These are phyloP conservation scores for Nigrospora oryzae DNA, from an alignment of 2,329 filamentous ascomycete species.

Conservation along the genomic window DNA sequence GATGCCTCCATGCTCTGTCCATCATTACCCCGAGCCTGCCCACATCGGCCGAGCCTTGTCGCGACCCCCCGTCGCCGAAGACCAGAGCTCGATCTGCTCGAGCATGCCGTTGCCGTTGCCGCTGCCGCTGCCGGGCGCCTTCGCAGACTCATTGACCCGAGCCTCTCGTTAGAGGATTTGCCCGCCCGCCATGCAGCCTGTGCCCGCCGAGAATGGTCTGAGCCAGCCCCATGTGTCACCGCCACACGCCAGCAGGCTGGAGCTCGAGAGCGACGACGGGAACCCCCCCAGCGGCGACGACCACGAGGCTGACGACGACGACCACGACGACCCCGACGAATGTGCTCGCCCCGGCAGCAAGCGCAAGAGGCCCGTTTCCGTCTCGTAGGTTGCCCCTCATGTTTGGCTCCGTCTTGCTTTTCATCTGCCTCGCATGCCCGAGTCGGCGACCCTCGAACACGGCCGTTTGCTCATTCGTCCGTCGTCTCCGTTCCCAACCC, in stretches of 20 bases:
- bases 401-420: constrained; percentile 13
- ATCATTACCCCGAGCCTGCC: constrained; percentile 36
- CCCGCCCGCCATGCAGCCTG: not conserved
- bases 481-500: no score
- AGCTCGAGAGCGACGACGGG: constrained; percentile 38
- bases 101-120: no score
- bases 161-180: no score
- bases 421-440: constrained; percentile 1
- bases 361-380: constrained; percentile 52
- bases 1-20: constrained; percentile 21
- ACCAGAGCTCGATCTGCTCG: no score
- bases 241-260: constrained; percentile 17
- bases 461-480: no score
- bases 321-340: constrained; percentile 14
- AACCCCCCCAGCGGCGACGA: constrained; percentile 32
- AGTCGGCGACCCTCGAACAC: not conserved
- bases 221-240: constrained; percentile 10
- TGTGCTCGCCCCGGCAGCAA: constrained; percentile 34
- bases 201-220: constrained; percentile 11
- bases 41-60: constrained; percentile 9
- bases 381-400: constrained; percentile 39
- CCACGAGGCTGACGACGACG: constrained; percentile 32
- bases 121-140: no score
- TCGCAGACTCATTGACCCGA: no score
- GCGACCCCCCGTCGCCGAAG: not conserved